A percentile compares a stretch with the other conserved stretches of the same genome.
Conservation (phyloP, 176 grass and related monocot species). For the Aechmea fasciata region DNA sequence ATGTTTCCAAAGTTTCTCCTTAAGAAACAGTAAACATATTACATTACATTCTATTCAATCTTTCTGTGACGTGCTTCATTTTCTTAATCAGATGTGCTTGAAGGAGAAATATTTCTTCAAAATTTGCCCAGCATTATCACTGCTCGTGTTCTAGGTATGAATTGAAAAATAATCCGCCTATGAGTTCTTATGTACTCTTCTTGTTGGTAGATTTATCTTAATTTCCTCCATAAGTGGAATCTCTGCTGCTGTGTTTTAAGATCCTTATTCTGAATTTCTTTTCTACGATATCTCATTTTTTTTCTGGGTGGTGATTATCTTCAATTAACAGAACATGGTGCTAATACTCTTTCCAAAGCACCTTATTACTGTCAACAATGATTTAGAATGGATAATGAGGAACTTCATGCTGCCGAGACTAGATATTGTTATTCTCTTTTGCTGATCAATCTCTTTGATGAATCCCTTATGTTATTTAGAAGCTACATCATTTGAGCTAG, state of each 20-base stretch:
- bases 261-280: neutral
- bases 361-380: too few species aligned
- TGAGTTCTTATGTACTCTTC: neutral
- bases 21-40: neutral
- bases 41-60: neutral
- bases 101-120: conserved; percentile 99
- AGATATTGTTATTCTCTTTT: too few species aligned
- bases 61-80: conserved; percentile 22
- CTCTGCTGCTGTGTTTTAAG: neutral
- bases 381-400: too few species aligned
- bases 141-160: conserved; percentile 76
- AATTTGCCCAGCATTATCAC: conserved; percentile 88
- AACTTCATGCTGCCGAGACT: too few species aligned
- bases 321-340: too few species aligned
- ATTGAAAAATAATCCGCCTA: conserved; percentile 7
- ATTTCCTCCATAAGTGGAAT: neutral
- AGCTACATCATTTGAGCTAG: too few species aligned
- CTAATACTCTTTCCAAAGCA: too few species aligned
- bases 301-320: neutral
- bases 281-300: conserved; percentile 12
- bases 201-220: neutral
- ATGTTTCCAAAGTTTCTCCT: neutral
- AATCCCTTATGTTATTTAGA: too few species aligned
- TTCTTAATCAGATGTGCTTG: conserved; percentile 64
- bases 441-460: too few species aligned